Evolutionary conservation across 2,329 filamentous ascomycete genomes (phyloP).

Genomic region (Colletotrichum sp.): DNA sequence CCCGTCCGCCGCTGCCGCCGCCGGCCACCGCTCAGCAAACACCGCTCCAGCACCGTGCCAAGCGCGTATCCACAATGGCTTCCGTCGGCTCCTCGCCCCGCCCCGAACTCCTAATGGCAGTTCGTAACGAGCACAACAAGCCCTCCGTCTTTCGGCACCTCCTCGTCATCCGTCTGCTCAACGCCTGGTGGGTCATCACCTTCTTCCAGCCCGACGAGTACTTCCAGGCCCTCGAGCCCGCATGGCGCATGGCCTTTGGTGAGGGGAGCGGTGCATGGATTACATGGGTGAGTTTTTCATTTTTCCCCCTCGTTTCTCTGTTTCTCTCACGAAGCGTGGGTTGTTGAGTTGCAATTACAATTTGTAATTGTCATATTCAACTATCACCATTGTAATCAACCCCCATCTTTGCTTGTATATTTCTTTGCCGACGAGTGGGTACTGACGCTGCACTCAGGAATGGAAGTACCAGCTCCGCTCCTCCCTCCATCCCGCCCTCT

Average conservation of each 20-base stretch:
- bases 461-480: slow-evolving; percentile 89
- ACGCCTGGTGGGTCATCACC: slow-evolving; percentile 79
- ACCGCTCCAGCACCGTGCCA: not conserved
- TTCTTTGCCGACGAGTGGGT: not conserved
- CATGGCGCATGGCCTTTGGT: slow-evolving; percentile 89
- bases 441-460: slow-evolving; percentile 66
- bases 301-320: not conserved
- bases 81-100: slow-evolving; percentile 23
- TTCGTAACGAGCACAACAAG: slow-evolving; percentile 27
- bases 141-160: slow-evolving; percentile 38
- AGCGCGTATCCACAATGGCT: slow-evolving; percentile 21
- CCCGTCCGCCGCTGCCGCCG: not conserved
- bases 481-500: slow-evolving; percentile 88
- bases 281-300: slow-evolving; percentile 78
- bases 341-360: not conserved
- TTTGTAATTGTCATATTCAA: not conserved
- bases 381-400: not conserved
- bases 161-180: slow-evolving; percentile 77
- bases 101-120: slow-evolving; percentile 25
- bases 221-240: slow-evolving; percentile 94
- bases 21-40: not conserved
- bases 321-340: not conserved
- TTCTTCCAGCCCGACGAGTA: slow-evolving; percentile 99
- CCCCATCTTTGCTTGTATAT: not conserved
- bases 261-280: slow-evolving; percentile 81